phyloP scores from a whole-genome alignment of 192 early-diverging fungal species.

The Lobulomyces angularis region DNA sequence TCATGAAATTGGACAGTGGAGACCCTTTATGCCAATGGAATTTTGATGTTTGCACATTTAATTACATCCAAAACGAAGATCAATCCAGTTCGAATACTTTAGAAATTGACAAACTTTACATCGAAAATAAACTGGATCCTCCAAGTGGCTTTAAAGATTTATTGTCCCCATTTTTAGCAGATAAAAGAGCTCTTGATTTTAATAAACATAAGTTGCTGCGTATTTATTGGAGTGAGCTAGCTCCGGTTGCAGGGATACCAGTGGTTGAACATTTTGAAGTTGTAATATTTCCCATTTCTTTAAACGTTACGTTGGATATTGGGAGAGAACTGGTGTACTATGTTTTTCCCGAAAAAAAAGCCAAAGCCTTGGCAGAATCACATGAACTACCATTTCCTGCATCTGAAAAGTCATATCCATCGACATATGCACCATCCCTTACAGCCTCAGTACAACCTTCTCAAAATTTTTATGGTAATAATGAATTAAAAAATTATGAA shows the following conservation, averaged over 20 bases:
- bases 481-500: neutral
- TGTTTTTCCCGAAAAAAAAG: slow-evolving; percentile 58
- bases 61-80: slow-evolving; percentile 59
- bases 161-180: slow-evolving; percentile 39
- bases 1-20: slow-evolving; percentile 55
- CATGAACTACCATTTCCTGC: neutral
- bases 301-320: slow-evolving; percentile 74
- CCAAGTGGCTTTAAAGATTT: slow-evolving; percentile 51
- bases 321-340: slow-evolving; percentile 69
- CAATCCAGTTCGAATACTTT: slow-evolving; percentile 60
- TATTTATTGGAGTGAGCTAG: slow-evolving; percentile 62
- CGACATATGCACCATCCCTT: neutral
- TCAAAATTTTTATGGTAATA: slow-evolving; percentile 1
- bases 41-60: too few relatives aligned
- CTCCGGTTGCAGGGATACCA: slow-evolving; percentile 81
- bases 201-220: slow-evolving; percentile 78
- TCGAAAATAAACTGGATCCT: slow-evolving; percentile 50
- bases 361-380: neutral
- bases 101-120: slow-evolving; percentile 58
- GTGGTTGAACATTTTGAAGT: slow-evolving; percentile 87
- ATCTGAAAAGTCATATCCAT: too few relatives aligned
- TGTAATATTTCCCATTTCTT: slow-evolving; percentile 64
- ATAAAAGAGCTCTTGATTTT: slow-evolving; percentile 49
- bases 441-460: neutral
- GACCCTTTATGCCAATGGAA: slow-evolving; percentile 62